Base-by-base conservation (phyloP, 768 basidiomycete genomes). In the Termitomyces sp. region DNA sequence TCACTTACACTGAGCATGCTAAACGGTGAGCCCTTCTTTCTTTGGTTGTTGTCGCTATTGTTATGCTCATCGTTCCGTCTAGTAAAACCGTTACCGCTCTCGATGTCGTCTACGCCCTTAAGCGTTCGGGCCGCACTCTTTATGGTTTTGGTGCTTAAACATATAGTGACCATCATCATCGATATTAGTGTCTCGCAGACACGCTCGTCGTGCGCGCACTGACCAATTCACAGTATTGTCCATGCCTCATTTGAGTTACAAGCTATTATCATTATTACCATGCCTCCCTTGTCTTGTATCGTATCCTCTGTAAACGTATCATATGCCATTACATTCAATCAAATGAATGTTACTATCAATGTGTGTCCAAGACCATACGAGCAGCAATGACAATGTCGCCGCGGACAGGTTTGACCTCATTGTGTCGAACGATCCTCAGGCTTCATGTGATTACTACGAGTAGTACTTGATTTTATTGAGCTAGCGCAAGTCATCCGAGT, bases 1-100 rank as follows among this genome's bases (percentile, higher is more conserved):
- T 94, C 63, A 95, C 92, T 52, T 94, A 95, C 79, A 94, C 92
- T 38, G 92, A 94, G 72, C 92, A 93, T 78, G 91, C 92, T 57
- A 93, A 93, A 75, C 82, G 88, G 65, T 65, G 41, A 56, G 61
- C 40, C 5, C 16, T 42, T 17, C 40, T 23, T 17, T 12, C 10
- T 41, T 17, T 43, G 17, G 38, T 19, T n/a, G 23, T 16, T n/a
- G 37, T 45, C 25, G 38, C 43, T 19, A 31, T 47, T 0, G 4
- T 52, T 21, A 16, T 45, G 11, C 19, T 37, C 35, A 40, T 41
- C 17, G 14, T 11, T 7, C 2, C 16, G 14, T 11, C 4, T 34
- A 66, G 65, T 42, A 89, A 87, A 74, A 90, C 88, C 7, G 90
- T 92, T 55, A 92, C 90, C 16, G 89, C 91, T 2, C 85, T 94